Evolutionary conservation across 2,329 filamentous ascomycete genomes (phyloP).

Genomic region (Ascosphaera acerosa): DNA sequence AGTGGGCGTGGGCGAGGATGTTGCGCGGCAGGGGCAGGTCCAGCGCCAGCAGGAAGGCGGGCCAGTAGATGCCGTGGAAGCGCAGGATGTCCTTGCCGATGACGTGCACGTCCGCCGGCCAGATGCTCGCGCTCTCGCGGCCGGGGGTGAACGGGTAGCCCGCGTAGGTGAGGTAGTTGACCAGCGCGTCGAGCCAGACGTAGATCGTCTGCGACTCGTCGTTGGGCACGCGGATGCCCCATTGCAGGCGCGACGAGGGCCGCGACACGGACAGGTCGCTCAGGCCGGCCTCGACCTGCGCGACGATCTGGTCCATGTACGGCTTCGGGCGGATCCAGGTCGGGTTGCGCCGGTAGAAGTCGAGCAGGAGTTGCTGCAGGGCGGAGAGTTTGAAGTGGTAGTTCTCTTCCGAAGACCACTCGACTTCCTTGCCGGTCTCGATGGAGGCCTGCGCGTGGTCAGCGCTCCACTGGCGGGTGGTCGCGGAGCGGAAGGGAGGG

Average conservation of each 20-base stretch:
- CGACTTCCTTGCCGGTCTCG: conserved; percentile 78
- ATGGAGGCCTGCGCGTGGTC: conserved; percentile 39
- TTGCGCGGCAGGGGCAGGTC: conserved; percentile 52
- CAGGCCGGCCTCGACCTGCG: conserved; percentile 51
- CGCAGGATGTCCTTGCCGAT: conserved; percentile 91
- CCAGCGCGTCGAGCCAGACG: conserved; percentile 87
- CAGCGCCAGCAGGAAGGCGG: conserved; percentile 76
- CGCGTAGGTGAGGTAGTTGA: conserved; percentile 77
- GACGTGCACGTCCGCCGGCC: conserved; percentile 80
- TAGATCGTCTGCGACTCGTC: conserved; percentile 81
- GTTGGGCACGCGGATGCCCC: conserved; percentile 74
- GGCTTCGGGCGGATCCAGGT: conserved; percentile 46
- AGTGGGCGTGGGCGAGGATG: conserved; percentile 76
- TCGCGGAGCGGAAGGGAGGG: neutral
- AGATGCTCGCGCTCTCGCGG: conserved; percentile 36
- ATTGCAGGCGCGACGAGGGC: conserved; percentile 48
- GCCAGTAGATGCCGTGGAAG: conserved; percentile 97
- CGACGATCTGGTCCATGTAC: conserved; percentile 54
- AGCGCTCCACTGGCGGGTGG: conserved; percentile 5
- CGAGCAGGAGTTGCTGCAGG: conserved; percentile 50
- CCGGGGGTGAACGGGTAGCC: conserved; percentile 56
- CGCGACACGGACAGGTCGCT: conserved; percentile 77
- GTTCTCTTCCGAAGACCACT: conserved; percentile 82
- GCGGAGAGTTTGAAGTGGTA: conserved; percentile 84
- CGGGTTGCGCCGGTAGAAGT: conserved; percentile 56